phyloP scores from a whole-genome alignment of 208 protist species.

The Acanthamoeba royreba region DNA sequence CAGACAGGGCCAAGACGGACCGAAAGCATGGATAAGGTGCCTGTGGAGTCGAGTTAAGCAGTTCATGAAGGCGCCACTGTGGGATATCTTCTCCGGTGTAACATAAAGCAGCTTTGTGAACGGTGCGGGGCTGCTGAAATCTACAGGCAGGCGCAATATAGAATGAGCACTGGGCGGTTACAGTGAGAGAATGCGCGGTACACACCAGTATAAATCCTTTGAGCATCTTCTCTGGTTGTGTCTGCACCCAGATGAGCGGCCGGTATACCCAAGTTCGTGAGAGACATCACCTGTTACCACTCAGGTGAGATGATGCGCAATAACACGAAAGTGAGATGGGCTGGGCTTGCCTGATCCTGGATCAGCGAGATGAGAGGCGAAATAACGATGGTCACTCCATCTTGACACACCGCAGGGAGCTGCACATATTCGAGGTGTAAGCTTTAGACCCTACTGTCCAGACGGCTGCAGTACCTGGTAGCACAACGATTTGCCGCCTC shows the following conservation, averaged over 20 bases:
- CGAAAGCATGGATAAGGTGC: background rate
- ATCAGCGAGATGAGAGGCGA: constrained; percentile 95
- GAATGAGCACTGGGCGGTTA: background rate
- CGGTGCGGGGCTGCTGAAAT: background rate
- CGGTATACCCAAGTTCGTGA: background rate
- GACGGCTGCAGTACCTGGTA: constrained; percentile 70
- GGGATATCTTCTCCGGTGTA: constrained; percentile 82
- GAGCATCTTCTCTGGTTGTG: background rate
- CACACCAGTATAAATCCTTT: background rate
- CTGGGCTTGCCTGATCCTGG: constrained; percentile 90
- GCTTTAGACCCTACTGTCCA: background rate
- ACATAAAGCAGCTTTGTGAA: constrained; percentile 78
- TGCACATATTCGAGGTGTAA: constrained; percentile 48
- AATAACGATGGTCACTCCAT: constrained; percentile 85
- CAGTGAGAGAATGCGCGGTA: background rate
- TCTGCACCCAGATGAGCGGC: background rate
- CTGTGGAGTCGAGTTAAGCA: constrained; percentile 52
- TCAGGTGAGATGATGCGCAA: background rate
- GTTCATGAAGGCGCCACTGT: constrained; percentile 52
- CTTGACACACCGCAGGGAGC: constrained; percentile 75
- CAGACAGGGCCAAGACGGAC: background rate
- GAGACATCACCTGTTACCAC: background rate
- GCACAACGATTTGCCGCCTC: constrained; percentile 84
- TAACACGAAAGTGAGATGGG: background rate
- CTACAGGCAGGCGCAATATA: background rate